Evolutionary conservation across 768 basidiomycete species (phyloP).

Genomic region (Lactarius deliciosus): DNA sequence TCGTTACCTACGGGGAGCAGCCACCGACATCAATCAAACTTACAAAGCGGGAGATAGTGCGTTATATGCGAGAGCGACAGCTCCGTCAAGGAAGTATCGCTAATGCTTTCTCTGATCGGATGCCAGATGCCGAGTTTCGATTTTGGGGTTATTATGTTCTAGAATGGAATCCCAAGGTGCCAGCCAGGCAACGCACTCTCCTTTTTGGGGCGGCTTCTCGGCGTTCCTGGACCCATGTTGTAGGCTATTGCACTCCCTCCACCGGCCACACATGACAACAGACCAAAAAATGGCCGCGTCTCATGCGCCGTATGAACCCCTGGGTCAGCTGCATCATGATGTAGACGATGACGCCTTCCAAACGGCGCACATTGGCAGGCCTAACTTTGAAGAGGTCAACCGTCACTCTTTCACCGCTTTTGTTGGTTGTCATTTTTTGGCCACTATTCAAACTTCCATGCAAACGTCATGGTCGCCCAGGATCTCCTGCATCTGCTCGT

Average conservation of each 20-base stretch:
- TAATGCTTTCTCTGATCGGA: slow-evolving; percentile 12
- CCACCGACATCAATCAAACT: not conserved
- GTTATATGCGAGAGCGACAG: not conserved
- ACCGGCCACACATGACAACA: not conserved
- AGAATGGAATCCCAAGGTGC: not conserved
- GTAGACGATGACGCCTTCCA: not conserved
- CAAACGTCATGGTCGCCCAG: not conserved
- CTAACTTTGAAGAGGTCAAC: not conserved
- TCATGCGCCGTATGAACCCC: not conserved
- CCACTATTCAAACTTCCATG: not conserved
- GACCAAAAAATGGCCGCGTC: not conserved
- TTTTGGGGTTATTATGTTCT: not conserved
- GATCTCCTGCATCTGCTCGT: not conserved
- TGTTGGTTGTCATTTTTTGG: not conserved
- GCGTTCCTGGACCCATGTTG: no score
- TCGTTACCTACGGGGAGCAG: not conserved
- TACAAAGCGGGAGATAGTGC: not conserved
- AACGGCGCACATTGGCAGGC: not conserved
- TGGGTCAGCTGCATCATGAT: not conserved
- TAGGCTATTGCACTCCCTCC: not conserved
- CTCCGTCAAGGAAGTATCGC: not conserved
- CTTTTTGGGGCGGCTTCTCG: not conserved
- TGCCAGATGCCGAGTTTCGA: not conserved
- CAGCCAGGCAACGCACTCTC: not conserved
- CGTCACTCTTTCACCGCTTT: not conserved